Conservation (phyloP, 192 early-diverging fungal species). For the Coemansia sp. region DNA sequence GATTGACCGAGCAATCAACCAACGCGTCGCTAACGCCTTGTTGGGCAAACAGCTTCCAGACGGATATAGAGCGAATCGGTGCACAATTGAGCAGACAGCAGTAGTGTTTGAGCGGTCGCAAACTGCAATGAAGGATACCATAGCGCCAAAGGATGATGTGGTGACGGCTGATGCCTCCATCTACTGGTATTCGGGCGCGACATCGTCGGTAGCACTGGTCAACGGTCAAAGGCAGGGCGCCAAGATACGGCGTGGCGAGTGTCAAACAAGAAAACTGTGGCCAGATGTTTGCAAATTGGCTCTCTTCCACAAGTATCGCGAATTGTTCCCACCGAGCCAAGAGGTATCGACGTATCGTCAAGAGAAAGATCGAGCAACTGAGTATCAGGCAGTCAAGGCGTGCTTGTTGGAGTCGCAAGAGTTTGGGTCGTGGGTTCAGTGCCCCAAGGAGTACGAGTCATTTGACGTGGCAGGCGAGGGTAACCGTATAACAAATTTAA, state of each 20-base stretch:
- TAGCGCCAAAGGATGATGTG: not conserved
- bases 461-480: conserved; percentile 17
- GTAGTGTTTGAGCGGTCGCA: conserved; percentile 40
- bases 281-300: conserved; percentile 47
- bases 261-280: conserved; percentile 26
- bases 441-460: conserved; percentile 26
- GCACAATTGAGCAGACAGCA: conserved; percentile 18
- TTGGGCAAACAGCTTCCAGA: not conserved
- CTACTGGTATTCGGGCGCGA: conserved; percentile 43
- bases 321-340: not conserved
- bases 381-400: conserved; percentile 35
- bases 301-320: conserved; percentile 14
- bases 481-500: too few relatives aligned
- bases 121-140: conserved; percentile 8
- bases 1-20: conserved; percentile 69
- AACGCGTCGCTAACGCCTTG: conserved; percentile 30
- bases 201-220: conserved; percentile 51
- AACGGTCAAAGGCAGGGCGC: conserved; percentile 61
- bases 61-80: conserved; percentile 19
- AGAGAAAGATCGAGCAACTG: conserved; percentile 26
- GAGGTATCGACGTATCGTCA: not conserved
- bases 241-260: conserved; percentile 25
- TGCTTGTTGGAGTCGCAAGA: conserved; percentile 13
- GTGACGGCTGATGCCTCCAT: conserved; percentile 47
- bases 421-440: conserved; percentile 36